A percentile compares a stretch with the other conserved stretches of the same genome.
phyloP scores from a whole-genome alignment of 768 basidiomycete genomes.

The Termitomyces titanicus region DNA sequence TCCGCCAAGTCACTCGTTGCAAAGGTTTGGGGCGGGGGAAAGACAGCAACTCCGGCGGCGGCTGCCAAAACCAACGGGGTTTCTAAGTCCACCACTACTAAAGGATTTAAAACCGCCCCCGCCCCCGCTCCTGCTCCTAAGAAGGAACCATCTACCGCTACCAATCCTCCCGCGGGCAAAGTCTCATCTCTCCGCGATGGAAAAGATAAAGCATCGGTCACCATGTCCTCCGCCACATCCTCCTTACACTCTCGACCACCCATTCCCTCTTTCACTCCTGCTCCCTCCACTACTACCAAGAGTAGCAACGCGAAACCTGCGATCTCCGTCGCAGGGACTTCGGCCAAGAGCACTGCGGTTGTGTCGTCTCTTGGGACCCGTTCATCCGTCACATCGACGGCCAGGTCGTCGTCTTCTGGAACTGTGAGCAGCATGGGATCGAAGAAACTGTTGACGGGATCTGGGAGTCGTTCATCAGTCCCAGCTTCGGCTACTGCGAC shows the following conservation, averaged over 20 bases:
- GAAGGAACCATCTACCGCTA: slow-evolving; percentile 14
- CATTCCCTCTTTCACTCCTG: slow-evolving; percentile 16
- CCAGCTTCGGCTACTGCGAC: background rate
- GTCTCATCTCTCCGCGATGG: slow-evolving; percentile 15
- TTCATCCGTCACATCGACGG: slow-evolving; percentile 22
- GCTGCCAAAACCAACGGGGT: background rate
- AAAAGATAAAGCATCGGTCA: slow-evolving; percentile 11
- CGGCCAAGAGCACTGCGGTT: slow-evolving; percentile 17
- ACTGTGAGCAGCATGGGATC: slow-evolving; percentile 32
- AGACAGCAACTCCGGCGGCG: slow-evolving; percentile 18
- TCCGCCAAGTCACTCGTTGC: slow-evolving; percentile 69
- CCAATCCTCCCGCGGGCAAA: slow-evolving; percentile 13
- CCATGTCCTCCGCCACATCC: slow-evolving; percentile 16
- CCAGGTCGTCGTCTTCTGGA: slow-evolving; percentile 18
- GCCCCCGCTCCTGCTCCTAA: slow-evolving; percentile 13
- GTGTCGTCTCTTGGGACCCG: slow-evolving; percentile 46
- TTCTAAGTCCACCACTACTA: background rate
- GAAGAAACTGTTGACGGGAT: slow-evolving; percentile 21
- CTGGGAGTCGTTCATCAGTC: slow-evolving; percentile 1
- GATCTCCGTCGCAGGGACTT: slow-evolving; percentile 15
- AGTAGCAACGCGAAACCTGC: slow-evolving; percentile 3
- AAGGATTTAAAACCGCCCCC: slow-evolving; percentile 18
- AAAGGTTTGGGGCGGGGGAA: slow-evolving; percentile 69
- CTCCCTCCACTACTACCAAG: slow-evolving; percentile 4
- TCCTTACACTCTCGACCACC: slow-evolving; percentile 17